Evolutionary conservation across 2,329 filamentous ascomycete genomes (phyloP).

Genomic region (Drechslerella dactyloides): DNA sequence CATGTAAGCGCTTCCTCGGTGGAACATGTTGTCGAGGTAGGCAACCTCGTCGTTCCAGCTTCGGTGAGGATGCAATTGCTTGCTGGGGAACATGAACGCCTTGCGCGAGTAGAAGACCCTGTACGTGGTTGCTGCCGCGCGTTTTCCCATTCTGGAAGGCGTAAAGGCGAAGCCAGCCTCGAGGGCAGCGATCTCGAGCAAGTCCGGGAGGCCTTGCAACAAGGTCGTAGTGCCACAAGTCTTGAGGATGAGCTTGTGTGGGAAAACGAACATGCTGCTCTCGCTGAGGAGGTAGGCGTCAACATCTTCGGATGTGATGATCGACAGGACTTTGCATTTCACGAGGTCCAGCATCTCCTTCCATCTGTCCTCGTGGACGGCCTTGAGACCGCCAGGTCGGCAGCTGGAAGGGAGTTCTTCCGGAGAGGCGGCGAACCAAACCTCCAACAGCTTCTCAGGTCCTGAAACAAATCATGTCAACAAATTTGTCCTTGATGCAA

Average conservation of each 20-base stretch:
- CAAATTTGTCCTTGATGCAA: conserved; percentile 1
- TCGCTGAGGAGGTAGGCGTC: conserved; percentile 97
- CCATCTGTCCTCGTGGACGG: conserved; percentile 82
- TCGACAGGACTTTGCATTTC: conserved; percentile 96
- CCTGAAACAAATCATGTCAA: conserved; percentile 61
- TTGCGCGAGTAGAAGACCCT: conserved; percentile 98
- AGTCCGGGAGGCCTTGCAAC: conserved; percentile 83
- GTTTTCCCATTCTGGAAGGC: conserved; percentile 59
- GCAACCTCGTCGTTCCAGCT: conserved; percentile 98
- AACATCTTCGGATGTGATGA: conserved; percentile 89
- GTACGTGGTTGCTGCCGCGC: conserved; percentile 83
- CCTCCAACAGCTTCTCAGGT: conserved; percentile 96
- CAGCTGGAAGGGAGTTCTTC: conserved; percentile 73
- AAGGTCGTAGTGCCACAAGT: conserved; percentile 97
- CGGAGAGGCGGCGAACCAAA: conserved; percentile 91
- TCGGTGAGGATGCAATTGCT: conserved; percentile 89
- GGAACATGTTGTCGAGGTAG: conserved; percentile 88
- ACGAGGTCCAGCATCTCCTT: conserved; percentile 97
- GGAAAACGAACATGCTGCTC: conserved; percentile 99
- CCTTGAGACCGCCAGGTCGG: conserved; percentile 80
- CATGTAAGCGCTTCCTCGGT: conserved; percentile 96
- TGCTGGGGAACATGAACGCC: conserved; percentile 95
- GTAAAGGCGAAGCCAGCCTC: conserved; percentile 86
- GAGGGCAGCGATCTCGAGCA: conserved; percentile 87
- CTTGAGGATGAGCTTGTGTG: conserved; percentile 99